These are phyloP conservation scores for Penicillium daleae DNA, from an alignment of 495 filamentous ascomycete genomes.

Conservation along the genomic window DNA sequence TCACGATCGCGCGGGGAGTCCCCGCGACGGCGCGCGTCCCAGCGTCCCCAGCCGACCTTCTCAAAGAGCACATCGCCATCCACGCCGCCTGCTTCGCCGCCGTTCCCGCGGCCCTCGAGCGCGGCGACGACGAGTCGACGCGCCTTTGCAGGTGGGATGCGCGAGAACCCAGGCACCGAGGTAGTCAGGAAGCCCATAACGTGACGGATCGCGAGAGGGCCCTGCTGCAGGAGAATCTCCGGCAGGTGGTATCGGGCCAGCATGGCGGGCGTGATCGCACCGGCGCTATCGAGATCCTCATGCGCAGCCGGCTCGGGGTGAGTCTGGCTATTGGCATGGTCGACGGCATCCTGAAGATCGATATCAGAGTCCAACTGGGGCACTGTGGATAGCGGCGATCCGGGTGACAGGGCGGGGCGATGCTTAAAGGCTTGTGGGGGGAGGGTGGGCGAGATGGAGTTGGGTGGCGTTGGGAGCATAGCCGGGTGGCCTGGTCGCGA, in stretches of 20 bases:
- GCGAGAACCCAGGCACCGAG: slow-evolving; percentile 88
- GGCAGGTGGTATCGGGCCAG: slow-evolving; percentile 92
- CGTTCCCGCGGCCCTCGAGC: slow-evolving; percentile 72
- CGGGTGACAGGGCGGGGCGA: slow-evolving; percentile 44
- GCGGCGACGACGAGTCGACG: slow-evolving; percentile 85
- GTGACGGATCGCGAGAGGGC: slow-evolving; percentile 90
- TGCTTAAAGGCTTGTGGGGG: slow-evolving; percentile 75
- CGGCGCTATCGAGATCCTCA: slow-evolving; percentile 67
- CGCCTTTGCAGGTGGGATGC: slow-evolving; percentile 89
- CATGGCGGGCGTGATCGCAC: slow-evolving; percentile 82
- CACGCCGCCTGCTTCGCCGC: slow-evolving; percentile 62
- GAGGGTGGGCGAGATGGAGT: slow-evolving; percentile 91
- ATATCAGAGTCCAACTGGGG: slow-evolving; percentile 85
- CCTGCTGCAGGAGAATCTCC: slow-evolving; percentile 84
- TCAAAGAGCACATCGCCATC: slow-evolving; percentile 85
- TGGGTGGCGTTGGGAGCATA: slow-evolving; percentile 87
- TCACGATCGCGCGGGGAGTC: slow-evolving; percentile 57
- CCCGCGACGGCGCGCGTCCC: slow-evolving; percentile 80
- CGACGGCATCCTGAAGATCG: slow-evolving; percentile 74
- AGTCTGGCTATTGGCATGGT: slow-evolving; percentile 51
- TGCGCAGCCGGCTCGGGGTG: slow-evolving; percentile 39
- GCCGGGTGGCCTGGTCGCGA: slow-evolving; percentile 58
- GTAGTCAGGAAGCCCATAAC: slow-evolving; percentile 92
- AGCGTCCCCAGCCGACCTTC: slow-evolving; percentile 97
- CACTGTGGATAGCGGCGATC: slow-evolving; percentile 54